A percentile compares a stretch with the other conserved stretches of the same genome.
Conservation (phyloP, 345 rosid genomes). For the Camelina hispida region DNA sequence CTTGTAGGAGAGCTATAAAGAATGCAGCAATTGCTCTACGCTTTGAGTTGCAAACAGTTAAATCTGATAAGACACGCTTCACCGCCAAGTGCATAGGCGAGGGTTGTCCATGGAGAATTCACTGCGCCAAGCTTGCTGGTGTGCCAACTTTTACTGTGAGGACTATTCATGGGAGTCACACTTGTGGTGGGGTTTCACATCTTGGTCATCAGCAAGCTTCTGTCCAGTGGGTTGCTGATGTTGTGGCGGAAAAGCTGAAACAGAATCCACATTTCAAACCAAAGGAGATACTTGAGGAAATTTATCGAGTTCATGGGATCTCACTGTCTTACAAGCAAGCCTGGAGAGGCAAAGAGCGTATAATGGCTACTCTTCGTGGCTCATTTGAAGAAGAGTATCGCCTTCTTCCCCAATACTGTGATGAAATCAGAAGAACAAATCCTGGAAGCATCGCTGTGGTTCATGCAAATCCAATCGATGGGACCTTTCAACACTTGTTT, state of each 20-base stretch:
- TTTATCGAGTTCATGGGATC: conserved; percentile 83
- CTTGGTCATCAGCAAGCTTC: conserved; percentile 98
- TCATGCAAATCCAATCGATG: conserved; percentile 59
- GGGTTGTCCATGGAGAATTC: conserved; percentile 94
- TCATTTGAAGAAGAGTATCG: conserved; percentile 92
- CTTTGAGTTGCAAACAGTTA: conserved; percentile 87
- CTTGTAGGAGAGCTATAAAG: conserved; percentile 76
- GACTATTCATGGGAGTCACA: conserved; percentile 72
- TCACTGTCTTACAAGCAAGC: conserved; percentile 91
- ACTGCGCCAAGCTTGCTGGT: conserved; percentile 85
- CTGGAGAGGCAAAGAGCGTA: conserved; percentile 94
- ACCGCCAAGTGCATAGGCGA: conserved; percentile 86
- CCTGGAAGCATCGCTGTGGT: conserved; percentile 83
- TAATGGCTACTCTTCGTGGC: conserved; percentile 79
- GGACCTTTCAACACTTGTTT: conserved; percentile 78
- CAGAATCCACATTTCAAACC: conserved; percentile 85
- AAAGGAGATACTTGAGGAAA: conserved; percentile 89
- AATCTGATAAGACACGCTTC: conserved; percentile 90
- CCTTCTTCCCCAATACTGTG: conserved; percentile 87
- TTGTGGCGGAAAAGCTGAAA: conserved; percentile 70
- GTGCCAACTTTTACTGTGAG: conserved; percentile 83
- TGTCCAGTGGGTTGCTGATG: conserved; percentile 90
- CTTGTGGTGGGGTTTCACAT: conserved; percentile 83
- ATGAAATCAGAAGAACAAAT: conserved; percentile 72
- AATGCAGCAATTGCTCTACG: conserved; percentile 85